Conservation (phyloP, 2,329 filamentous ascomycete species). For the Xylaria sp. region DNA sequence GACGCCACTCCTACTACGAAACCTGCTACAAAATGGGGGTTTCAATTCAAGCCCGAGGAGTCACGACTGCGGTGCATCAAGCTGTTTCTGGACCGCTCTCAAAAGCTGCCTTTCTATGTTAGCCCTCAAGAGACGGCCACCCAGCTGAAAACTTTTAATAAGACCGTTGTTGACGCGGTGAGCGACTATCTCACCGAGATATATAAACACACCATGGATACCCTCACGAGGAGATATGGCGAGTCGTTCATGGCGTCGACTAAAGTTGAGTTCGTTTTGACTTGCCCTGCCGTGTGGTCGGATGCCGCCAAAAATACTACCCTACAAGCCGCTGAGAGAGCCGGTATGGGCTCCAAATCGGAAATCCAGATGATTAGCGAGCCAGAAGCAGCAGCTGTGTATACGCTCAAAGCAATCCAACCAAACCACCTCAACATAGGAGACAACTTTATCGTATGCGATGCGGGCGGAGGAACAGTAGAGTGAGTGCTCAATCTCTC, state of each 20-base stretch:
- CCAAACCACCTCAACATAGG: conserved; percentile 74
- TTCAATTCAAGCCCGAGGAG: conserved; percentile 81
- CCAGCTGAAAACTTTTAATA: conserved; percentile 74
- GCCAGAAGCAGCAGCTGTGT: conserved; percentile 80
- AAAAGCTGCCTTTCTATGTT: conserved; percentile 82
- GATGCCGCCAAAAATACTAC: conserved; percentile 87
- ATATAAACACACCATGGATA: conserved; percentile 79
- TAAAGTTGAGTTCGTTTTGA: conserved; percentile 79
- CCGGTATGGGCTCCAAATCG: conserved; percentile 74
- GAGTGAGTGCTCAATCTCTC: conserved; percentile 58
- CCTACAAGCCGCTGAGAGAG: conserved; percentile 75
- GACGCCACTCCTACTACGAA: conserved; percentile 46
- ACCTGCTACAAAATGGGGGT: conserved; percentile 74
- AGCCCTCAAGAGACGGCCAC: conserved; percentile 78
- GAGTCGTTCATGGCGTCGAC: conserved; percentile 79
- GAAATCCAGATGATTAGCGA: conserved; percentile 82
- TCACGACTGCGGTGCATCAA: conserved; percentile 81
- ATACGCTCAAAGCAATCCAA: conserved; percentile 79
- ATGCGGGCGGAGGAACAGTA: conserved; percentile 68
- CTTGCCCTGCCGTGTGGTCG: conserved; percentile 83
- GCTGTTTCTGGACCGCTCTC: conserved; percentile 79
- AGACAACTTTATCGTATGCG: conserved; percentile 68
- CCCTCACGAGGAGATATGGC: conserved; percentile 74
- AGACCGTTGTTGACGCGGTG: conserved; percentile 79
- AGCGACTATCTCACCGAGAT: conserved; percentile 80